Evolutionary conservation across 495 filamentous ascomycete genomes (phyloP).

Genomic region (Hypoxylon lienhwacheense): DNA sequence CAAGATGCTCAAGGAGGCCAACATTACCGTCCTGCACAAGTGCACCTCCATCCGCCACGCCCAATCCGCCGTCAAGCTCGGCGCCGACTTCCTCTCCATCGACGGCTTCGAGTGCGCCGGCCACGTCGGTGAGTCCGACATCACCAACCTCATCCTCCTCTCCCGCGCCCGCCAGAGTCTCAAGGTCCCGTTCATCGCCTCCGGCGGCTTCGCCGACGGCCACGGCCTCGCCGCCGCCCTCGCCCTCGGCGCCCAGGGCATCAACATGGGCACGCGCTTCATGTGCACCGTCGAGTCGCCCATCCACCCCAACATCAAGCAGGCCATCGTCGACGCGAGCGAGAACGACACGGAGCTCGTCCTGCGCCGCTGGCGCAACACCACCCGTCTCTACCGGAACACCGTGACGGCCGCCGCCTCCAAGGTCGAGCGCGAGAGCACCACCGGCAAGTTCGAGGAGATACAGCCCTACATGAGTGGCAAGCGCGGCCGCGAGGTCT

Average conservation of each 20-base stretch:
- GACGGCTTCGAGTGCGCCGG: constrained; percentile 95
- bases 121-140: constrained; percentile 88
- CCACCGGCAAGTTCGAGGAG: constrained; percentile 86
- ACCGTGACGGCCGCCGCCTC: constrained; percentile 79
- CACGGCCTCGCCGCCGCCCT: constrained; percentile 90
- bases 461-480: constrained; percentile 89
- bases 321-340: constrained; percentile 82
- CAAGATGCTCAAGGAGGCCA: constrained; percentile 77
- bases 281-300: constrained; percentile 92
- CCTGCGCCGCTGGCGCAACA: constrained; percentile 91
- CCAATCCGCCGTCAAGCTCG: constrained; percentile 86
- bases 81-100: constrained; percentile 94
- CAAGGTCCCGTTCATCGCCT: constrained; percentile 89
- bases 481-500: constrained; percentile 88
- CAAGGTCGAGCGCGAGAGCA: constrained; percentile 82
- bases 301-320: constrained; percentile 90
- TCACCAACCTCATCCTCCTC: constrained; percentile 96
- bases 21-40: constrained; percentile 85
- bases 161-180: constrained; percentile 82
- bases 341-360: constrained; percentile 92
- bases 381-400: constrained; percentile 83
- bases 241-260: constrained; percentile 85
- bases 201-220: constrained; percentile 93
- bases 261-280: constrained; percentile 96
- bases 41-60: constrained; percentile 97